Base-by-base conservation (phyloP, 805 yeast species). In the Wickerhamomyces rabaulensis region DNA sequence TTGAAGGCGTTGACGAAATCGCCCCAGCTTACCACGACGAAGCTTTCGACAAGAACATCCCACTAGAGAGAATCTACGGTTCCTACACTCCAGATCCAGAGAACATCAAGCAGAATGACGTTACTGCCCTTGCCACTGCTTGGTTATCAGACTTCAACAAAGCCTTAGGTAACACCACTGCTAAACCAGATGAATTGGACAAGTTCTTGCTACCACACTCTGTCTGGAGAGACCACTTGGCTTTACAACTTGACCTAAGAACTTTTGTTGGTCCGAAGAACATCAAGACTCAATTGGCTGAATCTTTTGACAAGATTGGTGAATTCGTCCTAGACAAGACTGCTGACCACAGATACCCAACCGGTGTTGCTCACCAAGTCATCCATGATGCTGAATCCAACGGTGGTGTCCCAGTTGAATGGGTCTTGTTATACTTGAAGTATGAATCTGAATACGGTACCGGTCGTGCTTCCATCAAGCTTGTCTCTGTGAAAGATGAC, bases 221-320 rank as follows among this genome's bases (percentile, higher is more conserved):
- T 1, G 47, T 61, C 35, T 69, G 74, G 75, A 65, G 64, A 50
- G 75, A 70, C 49, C 71, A 68, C 48, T 52, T 67, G 35, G 51
- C 64, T n/a, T 53, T 69, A 27, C 54, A 60, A 20, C 56, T 64
- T 60, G 69, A 69, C 37, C 50, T 66, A 27, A 65, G 64, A 33
- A 64, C 63, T 45, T 63, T 56, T 48, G 52, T 63, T 23, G 68
- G 67, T 17, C 53, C 61, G 9, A 57, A 59, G 0, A 52, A 57
- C 39, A 65, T 70, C 45, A 54, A 58, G 40, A 35, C 47, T 12
- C 49, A 47, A 9, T 38, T 64, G 9, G 36, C 40, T 9, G 16
- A 45, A 15, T 46, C 46, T 6, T 39, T 51, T 22, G 52, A 57
- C 20, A 51, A 54, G 40, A 49, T 69, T 48, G 57, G 57, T 10